Evolutionary conservation across 2,329 filamentous ascomycete genomes (phyloP).

Genomic region (Xylaria sp.): DNA sequence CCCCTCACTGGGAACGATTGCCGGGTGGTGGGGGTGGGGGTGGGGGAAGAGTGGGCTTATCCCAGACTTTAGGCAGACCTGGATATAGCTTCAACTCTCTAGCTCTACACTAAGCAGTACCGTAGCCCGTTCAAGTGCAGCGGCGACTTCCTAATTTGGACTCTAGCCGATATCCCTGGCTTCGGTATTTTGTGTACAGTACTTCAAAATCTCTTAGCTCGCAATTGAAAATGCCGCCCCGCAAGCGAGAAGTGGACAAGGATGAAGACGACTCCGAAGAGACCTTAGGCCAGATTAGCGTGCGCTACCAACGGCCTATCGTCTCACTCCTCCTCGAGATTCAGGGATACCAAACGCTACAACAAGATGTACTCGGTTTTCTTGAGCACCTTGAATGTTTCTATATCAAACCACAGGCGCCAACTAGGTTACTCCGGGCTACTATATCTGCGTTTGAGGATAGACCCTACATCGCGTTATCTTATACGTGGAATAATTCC

Average conservation of each 20-base stretch:
- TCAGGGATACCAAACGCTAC: background rate
- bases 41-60: too few relatives aligned
- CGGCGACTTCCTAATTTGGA: too few relatives aligned
- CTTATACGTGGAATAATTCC: slow-evolving; percentile 10
- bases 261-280: background rate
- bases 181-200: too few relatives aligned
- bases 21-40: too few relatives aligned
- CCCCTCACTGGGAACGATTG: too few relatives aligned
- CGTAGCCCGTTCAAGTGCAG: too few relatives aligned
- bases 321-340: background rate
- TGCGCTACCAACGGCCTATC: background rate
- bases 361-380: background rate
- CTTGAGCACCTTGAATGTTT: background rate
- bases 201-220: too few relatives aligned
- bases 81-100: too few relatives aligned
- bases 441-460: background rate
- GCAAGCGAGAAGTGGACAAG: background rate
- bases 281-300: background rate
- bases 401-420: background rate
- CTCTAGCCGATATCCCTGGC: too few relatives aligned
- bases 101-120: too few relatives aligned
- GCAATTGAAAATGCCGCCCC: background rate
- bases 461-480: background rate
- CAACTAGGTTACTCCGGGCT: background rate
- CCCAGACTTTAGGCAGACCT: too few relatives aligned